A percentile compares a stretch with the other conserved stretches of the same genome.
Evolutionary conservation across 1,284 basidiomycete species (phyloP).

Genomic region (Tylopilus sp.): DNA sequence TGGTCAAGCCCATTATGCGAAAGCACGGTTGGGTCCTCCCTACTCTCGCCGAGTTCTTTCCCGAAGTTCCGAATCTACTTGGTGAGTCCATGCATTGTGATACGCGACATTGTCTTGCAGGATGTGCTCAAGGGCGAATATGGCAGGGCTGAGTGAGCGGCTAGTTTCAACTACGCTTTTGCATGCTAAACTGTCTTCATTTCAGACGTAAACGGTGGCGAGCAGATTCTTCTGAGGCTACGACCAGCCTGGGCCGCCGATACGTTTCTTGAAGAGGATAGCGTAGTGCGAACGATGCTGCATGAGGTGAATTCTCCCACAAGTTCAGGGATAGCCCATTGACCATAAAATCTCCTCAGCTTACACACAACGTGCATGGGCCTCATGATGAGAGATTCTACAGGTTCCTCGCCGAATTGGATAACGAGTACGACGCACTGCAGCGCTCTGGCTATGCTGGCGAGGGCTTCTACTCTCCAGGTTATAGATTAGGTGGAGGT

Average conservation of each 20-base stretch:
- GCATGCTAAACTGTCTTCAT: slow-evolving; percentile 3
- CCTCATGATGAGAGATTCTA: slow-evolving; percentile 84
- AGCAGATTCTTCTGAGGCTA: slow-evolving; percentile 77
- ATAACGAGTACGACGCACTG: slow-evolving; percentile 78
- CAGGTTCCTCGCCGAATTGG: slow-evolving; percentile 69
- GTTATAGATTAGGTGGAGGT: slow-evolving; percentile 59
- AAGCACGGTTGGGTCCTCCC: slow-evolving; percentile 79
- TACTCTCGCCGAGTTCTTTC: slow-evolving; percentile 83
- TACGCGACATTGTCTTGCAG: neutral
- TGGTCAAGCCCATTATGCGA: slow-evolving; percentile 88
- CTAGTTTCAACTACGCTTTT: neutral
- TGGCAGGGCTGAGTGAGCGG: slow-evolving; percentile 34
- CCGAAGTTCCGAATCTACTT: slow-evolving; percentile 66
- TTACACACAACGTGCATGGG: slow-evolving; percentile 85
- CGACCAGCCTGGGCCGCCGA: slow-evolving; percentile 65
- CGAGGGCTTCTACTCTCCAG: slow-evolving; percentile 78
- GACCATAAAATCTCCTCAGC: slow-evolving; percentile 39
- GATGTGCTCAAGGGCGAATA: slow-evolving; percentile 7
- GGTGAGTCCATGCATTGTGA: slow-evolving; percentile 44
- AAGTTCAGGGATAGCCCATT: neutral
- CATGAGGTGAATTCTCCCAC: slow-evolving; percentile 60
- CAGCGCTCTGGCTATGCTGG: slow-evolving; percentile 73
- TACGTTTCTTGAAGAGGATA: slow-evolving; percentile 74
- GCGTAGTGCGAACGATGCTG: slow-evolving; percentile 75
- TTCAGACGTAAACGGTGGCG: slow-evolving; percentile 71